Evolutionary conservation across 495 filamentous ascomycete species (phyloP).

Genomic region (Neurospora sp.): DNA sequence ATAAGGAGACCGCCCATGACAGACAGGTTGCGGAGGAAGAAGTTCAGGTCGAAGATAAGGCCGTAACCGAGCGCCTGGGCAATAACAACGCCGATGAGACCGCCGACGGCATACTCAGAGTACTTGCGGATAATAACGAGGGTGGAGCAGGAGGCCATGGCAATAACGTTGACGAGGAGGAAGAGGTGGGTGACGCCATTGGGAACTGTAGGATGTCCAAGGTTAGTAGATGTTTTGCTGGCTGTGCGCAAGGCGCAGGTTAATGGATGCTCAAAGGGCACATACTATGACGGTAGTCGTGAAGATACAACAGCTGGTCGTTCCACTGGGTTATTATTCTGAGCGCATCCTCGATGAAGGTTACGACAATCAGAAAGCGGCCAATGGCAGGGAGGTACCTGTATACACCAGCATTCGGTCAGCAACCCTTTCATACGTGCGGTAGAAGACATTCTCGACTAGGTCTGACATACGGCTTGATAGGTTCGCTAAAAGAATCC

Average conservation of each 20-base stretch:
- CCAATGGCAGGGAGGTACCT: conserved; percentile 94
- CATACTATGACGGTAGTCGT: conserved; percentile 87
- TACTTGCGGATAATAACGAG: conserved; percentile 85
- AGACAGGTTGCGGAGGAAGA: conserved; percentile 96
- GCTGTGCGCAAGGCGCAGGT: background rate
- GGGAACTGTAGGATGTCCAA: conserved; percentile 51
- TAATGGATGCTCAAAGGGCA: conserved; percentile 16
- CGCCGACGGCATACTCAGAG: conserved; percentile 83
- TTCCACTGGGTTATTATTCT: conserved; percentile 97
- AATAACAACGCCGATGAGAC: conserved; percentile 81
- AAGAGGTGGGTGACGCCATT: conserved; percentile 86
- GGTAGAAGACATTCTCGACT: conserved; percentile 1
- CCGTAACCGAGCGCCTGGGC: conserved; percentile 97
- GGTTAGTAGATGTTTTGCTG: conserved; percentile 9
- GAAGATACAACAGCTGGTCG: conserved; percentile 88
- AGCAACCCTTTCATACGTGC: background rate
- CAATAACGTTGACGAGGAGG: conserved; percentile 80
- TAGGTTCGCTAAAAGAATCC: conserved; percentile 77
- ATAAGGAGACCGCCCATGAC: conserved; percentile 95
- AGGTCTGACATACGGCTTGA: conserved; percentile 76
- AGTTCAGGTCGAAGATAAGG: conserved; percentile 98
- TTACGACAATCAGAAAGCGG: conserved; percentile 95
- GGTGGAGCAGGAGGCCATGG: conserved; percentile 73
- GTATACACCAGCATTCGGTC: background rate
- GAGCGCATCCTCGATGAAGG: conserved; percentile 92